Evolutionary conservation across 2,329 filamentous ascomycete species (phyloP).

Genomic region (Corniculantispora saksenae): DNA sequence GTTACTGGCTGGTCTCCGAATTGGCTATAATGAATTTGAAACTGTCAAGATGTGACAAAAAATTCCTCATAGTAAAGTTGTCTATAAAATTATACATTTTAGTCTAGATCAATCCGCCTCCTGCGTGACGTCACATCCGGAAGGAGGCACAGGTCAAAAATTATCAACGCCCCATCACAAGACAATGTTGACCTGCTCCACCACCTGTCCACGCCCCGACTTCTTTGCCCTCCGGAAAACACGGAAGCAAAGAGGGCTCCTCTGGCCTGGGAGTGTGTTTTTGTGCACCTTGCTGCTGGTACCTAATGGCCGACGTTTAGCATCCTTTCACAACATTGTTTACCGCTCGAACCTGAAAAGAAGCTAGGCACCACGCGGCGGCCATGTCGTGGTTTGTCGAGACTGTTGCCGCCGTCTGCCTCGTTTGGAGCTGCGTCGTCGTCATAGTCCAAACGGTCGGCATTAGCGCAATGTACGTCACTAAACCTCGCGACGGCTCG

Average conservation of each 20-base stretch:
- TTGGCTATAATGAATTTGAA: too few relatives aligned
- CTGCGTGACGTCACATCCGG: background rate
- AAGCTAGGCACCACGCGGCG: conserved; percentile 18
- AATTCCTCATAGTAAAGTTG: background rate
- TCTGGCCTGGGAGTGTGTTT: background rate
- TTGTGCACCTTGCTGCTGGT: background rate
- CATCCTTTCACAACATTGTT: background rate
- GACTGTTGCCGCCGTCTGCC: conserved; percentile 47
- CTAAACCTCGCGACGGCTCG: conserved; percentile 25
- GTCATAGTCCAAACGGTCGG: conserved; percentile 58
- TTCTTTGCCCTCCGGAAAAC: background rate
- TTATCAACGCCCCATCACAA: conserved; percentile 5
- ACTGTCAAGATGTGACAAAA: background rate
- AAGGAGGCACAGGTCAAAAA: conserved; percentile 1
- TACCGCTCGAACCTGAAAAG: background rate
- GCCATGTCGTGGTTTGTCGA: conserved; percentile 36
- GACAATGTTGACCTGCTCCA: conserved; percentile 6
- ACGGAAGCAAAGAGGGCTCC: conserved; percentile 8
- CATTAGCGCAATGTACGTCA: conserved; percentile 54
- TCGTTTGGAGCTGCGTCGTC: conserved; percentile 55
- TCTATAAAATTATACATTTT: too few relatives aligned
- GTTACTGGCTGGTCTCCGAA: too few relatives aligned
- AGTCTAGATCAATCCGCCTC: background rate
- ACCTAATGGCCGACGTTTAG: background rate
- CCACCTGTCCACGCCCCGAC: background rate